phyloP scores from a whole-genome alignment of 441 rosid genomes.

The Corymbia calophylla region DNA sequence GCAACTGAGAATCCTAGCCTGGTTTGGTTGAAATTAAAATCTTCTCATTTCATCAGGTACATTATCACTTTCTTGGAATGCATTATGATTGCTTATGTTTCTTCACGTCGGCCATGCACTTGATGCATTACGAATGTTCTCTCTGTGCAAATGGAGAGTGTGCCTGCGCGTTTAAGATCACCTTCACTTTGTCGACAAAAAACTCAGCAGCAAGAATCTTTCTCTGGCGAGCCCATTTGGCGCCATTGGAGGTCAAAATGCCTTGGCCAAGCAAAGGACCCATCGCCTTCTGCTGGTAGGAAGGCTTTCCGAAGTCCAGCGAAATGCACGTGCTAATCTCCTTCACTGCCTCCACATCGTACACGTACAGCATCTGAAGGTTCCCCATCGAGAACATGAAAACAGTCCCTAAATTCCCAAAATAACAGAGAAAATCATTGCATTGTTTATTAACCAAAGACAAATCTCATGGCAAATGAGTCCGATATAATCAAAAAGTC shows the following conservation, averaged over 20 bases:
- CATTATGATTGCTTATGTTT: too few relatives aligned
- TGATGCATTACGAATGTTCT: too few relatives aligned
- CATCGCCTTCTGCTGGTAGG: not conserved
- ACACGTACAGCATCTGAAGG: not conserved
- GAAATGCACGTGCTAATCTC: conserved; percentile 1
- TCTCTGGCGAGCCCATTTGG: not conserved
- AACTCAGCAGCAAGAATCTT: not conserved
- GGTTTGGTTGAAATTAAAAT: too few relatives aligned
- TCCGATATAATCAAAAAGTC: not conserved
- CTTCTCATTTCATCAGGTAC: too few relatives aligned
- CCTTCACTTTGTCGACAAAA: not conserved
- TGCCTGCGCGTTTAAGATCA: not conserved
- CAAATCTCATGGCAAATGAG: not conserved
- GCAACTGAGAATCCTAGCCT: too few relatives aligned
- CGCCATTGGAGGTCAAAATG: not conserved
- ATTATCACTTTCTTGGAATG: too few relatives aligned
- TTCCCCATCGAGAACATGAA: conserved; percentile 4
- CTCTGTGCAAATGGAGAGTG: not conserved
- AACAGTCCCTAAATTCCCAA: not conserved
- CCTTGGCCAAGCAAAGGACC: conserved; percentile 2
- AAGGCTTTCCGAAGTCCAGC: conserved; percentile 1
- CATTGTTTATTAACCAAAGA: not conserved
- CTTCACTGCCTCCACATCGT: not conserved
- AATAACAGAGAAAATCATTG: not conserved
- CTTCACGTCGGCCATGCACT: too few relatives aligned